Evolutionary conservation across 768 basidiomycete species (phyloP).

Genomic region (Mycena filopes): DNA sequence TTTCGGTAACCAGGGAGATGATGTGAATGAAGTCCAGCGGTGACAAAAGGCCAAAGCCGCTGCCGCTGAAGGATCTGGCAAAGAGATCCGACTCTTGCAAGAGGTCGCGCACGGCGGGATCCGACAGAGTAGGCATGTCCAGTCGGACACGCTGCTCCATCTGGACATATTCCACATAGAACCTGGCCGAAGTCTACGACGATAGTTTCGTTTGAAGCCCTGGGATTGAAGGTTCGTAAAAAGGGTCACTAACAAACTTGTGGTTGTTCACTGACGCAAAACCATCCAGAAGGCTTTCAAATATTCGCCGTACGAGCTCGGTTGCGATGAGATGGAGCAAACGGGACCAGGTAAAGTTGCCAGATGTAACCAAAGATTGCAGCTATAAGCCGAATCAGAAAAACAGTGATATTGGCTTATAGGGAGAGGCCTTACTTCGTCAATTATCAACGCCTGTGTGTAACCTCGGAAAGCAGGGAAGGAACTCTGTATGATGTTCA

Average conservation of each 20-base stretch:
- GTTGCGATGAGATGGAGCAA: constrained; percentile 66
- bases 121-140: constrained; percentile 82
- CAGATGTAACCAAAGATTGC: constrained; percentile 74
- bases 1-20: constrained; percentile 75
- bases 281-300: constrained; percentile 74
- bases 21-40: constrained; percentile 84
- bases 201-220: constrained; percentile 75
- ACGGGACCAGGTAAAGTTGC: constrained; percentile 76
- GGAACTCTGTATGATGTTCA: constrained; percentile 78
- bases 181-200: constrained; percentile 79
- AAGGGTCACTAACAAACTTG: constrained; percentile 22
- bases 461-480: constrained; percentile 82
- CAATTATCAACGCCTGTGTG: constrained; percentile 76
- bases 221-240: constrained; percentile 42
- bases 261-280: constrained; percentile 68
- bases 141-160: constrained; percentile 80
- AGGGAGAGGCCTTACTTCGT: too few species aligned
- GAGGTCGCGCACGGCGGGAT: constrained; percentile 78
- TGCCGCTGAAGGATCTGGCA: constrained; percentile 81
- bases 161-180: constrained; percentile 82
- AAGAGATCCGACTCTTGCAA: constrained; percentile 90
- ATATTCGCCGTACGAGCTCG: constrained; percentile 71
- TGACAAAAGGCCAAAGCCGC: constrained; percentile 82
- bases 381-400: constrained; percentile 56
- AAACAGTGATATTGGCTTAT: constrained; percentile 34